These are phyloP conservation scores for Excoecaria cochinchinensis DNA, from an alignment of 345 rosid genomes.

Conservation along the genomic window DNA sequence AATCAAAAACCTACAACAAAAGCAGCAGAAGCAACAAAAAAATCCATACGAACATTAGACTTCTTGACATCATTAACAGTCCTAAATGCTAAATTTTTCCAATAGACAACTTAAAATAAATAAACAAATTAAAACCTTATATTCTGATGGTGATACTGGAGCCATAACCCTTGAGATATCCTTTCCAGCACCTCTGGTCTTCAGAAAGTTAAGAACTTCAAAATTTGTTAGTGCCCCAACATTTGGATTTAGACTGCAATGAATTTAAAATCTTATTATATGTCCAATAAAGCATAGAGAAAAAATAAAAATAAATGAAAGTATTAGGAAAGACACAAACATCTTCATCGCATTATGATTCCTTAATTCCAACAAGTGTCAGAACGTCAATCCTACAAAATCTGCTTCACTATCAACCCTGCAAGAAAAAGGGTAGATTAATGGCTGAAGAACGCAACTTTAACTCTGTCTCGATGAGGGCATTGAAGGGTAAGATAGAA, in stretches of 20 bases:
- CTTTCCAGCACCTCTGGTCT: slow-evolving; percentile 72
- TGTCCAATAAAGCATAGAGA: not conserved
- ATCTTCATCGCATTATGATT: slow-evolving; percentile 16
- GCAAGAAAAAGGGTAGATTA: not conserved
- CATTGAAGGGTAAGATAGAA: too few species aligned
- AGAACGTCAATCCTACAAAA: not conserved
- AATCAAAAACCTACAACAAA: slow-evolving; percentile 63
- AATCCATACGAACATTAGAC: not conserved
- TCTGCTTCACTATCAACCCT: not conserved
- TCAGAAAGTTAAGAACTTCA: slow-evolving; percentile 65
- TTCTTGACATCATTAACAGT: not conserved
- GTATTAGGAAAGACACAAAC: slow-evolving; percentile 2
- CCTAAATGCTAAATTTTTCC: not conserved
- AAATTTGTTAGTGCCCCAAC: slow-evolving; percentile 74
- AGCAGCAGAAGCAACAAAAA: not conserved
- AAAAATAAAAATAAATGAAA: not conserved
- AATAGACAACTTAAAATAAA: not conserved
- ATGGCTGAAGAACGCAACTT: not conserved
- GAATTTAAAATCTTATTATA: not conserved
- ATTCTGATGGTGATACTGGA: slow-evolving; percentile 62
- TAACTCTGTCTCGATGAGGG: too few species aligned
- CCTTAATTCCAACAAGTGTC: not conserved
- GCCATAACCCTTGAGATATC: slow-evolving; percentile 62
- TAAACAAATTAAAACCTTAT: slow-evolving; percentile 43
- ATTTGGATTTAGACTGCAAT: slow-evolving; percentile 61